A percentile compares a stretch with the other conserved stretches of the same genome.
These are phyloP conservation scores for Scutellaria minor DNA, from an alignment of 257 asterid genomes.

Conservation along the genomic window DNA sequence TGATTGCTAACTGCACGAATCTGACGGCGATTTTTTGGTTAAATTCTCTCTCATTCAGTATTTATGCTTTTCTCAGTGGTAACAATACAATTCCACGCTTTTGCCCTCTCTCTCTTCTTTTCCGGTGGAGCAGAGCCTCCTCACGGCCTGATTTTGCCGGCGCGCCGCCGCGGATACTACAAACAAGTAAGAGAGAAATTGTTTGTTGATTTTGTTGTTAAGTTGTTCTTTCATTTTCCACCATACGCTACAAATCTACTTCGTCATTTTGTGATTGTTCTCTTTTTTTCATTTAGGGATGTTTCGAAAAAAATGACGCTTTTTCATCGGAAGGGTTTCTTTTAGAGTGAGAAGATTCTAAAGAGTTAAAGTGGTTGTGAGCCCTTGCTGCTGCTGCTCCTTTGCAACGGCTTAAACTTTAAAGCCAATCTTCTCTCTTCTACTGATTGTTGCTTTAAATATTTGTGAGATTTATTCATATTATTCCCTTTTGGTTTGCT, in stretches of 20 bases:
- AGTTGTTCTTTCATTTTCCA: neutral
- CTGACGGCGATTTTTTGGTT: neutral
- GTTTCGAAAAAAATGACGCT: neutral
- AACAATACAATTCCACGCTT: neutral
- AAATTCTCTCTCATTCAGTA: neutral
- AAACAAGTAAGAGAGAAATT: neutral
- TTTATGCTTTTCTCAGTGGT: neutral
- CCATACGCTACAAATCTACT: neutral
- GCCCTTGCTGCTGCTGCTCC: neutral
- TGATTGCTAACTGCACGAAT: constrained; percentile 1
- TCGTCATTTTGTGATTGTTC: constrained; percentile 13
- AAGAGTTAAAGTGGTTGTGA: constrained; percentile 23
- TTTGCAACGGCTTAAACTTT: constrained; percentile 19
- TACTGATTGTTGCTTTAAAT: constrained; percentile 15
- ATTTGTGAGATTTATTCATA: neutral
- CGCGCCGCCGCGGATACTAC: neutral
- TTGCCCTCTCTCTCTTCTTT: neutral
- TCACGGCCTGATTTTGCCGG: neutral
- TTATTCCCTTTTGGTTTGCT: constrained; percentile 4
- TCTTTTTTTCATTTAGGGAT: constrained; percentile 12
- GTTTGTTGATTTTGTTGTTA: neutral
- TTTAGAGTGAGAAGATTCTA: neutral
- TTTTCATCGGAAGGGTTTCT: constrained; percentile 6
- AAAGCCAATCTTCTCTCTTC: neutral
- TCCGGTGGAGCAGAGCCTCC: constrained; percentile 3